Percentiles rank a stretch among this genome's conserved stretches.
These are phyloP conservation scores for Talaromyces nanjingensis DNA, from an alignment of 495 filamentous ascomycete species.

Conservation along the genomic window DNA sequence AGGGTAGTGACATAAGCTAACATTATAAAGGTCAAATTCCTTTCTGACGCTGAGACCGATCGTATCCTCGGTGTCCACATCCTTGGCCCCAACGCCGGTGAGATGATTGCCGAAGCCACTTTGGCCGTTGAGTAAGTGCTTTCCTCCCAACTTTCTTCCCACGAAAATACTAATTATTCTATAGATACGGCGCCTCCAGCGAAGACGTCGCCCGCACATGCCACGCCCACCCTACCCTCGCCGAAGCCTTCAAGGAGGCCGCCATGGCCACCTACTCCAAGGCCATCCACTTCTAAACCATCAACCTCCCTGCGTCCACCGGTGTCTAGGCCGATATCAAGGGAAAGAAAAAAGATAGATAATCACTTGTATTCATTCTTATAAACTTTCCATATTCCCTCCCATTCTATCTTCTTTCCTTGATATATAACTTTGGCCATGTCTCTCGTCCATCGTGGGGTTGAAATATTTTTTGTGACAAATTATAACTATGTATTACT, in stretches of 20 bases:
- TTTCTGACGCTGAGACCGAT: constrained; percentile 95
- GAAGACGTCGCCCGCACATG: constrained; percentile 95
- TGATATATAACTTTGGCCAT: constrained; percentile 10
- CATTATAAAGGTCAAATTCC: constrained; percentile 67
- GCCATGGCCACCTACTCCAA: constrained; percentile 97
- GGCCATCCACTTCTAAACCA: constrained; percentile 84
- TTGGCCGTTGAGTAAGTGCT: constrained; percentile 78
- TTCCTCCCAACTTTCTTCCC: neutral
- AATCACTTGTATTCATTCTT: neutral
- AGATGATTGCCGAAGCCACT: constrained; percentile 98
- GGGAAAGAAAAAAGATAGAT: neutral
- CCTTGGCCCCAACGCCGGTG: constrained; percentile 88
- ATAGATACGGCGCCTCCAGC: constrained; percentile 61
- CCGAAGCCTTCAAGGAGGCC: constrained; percentile 99
- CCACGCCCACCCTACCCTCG: constrained; percentile 93
- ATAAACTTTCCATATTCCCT: neutral
- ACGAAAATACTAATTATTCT: neutral
- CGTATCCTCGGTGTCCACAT: constrained; percentile 93
- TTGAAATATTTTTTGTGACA: neutral
- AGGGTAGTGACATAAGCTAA: neutral
- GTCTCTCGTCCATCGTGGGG: neutral
- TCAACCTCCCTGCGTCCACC: too few species aligned
- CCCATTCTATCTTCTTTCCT: neutral
- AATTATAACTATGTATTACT: constrained; percentile 9
- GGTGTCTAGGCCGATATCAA: neutral